Evolutionary conservation across 441 rosid species (phyloP).

Genomic region (Bocquillonia castaneifolia): DNA sequence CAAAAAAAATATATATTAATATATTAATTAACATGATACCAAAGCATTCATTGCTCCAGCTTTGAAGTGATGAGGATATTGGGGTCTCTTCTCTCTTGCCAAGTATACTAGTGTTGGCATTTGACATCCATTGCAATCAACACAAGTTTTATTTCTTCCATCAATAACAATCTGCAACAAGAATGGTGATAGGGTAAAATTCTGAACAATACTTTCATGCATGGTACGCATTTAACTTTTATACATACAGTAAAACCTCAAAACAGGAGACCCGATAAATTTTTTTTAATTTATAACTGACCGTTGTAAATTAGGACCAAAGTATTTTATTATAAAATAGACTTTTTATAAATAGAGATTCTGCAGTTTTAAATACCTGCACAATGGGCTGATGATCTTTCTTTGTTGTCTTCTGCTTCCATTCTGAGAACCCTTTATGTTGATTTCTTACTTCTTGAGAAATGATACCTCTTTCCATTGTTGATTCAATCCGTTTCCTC

Average conservation of each 20-base stretch:
- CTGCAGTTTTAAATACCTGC: conserved; percentile 32
- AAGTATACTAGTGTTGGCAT: conserved; percentile 58
- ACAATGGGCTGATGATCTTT: conserved; percentile 37
- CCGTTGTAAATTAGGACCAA: no score
- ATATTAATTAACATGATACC: conserved; percentile 25
- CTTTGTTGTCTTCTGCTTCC: conserved; percentile 41
- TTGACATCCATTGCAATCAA: conserved; percentile 24
- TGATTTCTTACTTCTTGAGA: conserved; percentile 34
- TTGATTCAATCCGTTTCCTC: conserved; percentile 45
- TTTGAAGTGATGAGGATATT: conserved; percentile 55
- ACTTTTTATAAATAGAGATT: no score
- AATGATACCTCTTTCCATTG: conserved; percentile 27
- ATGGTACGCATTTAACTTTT: no score
- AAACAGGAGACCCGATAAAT: no score
- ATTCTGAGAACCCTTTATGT: conserved; percentile 49
- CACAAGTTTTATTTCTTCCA: conserved; percentile 31
- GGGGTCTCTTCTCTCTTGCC: conserved; percentile 61
- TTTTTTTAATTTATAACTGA: no score
- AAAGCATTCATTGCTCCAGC: conserved; percentile 75
- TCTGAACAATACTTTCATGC: background rate
- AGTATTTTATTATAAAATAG: no score
- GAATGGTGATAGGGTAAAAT: background rate
- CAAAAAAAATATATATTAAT: no score
- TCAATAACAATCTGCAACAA: conserved; percentile 45
- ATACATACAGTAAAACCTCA: no score